Evolutionary conservation across 2,329 filamentous ascomycete genomes (phyloP).

Genomic region (Acrocalymma vagum): DNA sequence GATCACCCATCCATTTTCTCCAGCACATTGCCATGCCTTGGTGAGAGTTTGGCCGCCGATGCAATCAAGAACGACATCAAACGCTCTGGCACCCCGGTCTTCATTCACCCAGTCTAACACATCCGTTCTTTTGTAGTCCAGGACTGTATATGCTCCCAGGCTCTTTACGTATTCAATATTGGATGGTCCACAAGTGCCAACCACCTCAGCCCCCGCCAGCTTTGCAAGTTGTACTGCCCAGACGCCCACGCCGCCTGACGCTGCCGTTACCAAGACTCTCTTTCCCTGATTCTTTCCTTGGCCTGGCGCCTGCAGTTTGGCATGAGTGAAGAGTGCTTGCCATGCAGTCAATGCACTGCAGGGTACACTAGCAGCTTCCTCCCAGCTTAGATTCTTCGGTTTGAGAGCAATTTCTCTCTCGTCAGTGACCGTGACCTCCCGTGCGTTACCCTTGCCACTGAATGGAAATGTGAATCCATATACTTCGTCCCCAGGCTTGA

Average conservation of each 20-base stretch:
- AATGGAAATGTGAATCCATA: slow-evolving; percentile 32
- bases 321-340: slow-evolving; percentile 50
- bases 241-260: slow-evolving; percentile 55
- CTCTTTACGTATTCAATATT: slow-evolving; percentile 51
- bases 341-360: slow-evolving; percentile 54
- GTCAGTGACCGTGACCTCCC: slow-evolving; percentile 47
- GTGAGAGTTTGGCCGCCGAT: slow-evolving; percentile 51
- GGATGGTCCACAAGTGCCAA: slow-evolving; percentile 49
- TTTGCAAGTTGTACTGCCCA: slow-evolving; percentile 55
- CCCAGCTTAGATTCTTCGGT: slow-evolving; percentile 47
- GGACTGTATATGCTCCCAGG: slow-evolving; percentile 51
- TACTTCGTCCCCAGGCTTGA: slow-evolving; percentile 45
- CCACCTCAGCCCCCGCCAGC: slow-evolving; percentile 47
- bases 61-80: slow-evolving; percentile 57
- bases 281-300: slow-evolving; percentile 28
- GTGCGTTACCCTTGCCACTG: slow-evolving; percentile 45
- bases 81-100: slow-evolving; percentile 31
- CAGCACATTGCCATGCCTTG: slow-evolving; percentile 54
- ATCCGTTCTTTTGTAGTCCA: slow-evolving; percentile 50
- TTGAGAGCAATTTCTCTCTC: slow-evolving; percentile 48
- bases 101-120: slow-evolving; percentile 44
- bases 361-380: slow-evolving; percentile 49
- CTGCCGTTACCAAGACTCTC: slow-evolving; percentile 55
- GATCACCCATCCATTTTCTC: slow-evolving; percentile 46
- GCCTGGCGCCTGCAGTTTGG: slow-evolving; percentile 6